Evolutionary conservation across 768 basidiomycete genomes (phyloP).

Genomic region (Collybiopsis confluens): DNA sequence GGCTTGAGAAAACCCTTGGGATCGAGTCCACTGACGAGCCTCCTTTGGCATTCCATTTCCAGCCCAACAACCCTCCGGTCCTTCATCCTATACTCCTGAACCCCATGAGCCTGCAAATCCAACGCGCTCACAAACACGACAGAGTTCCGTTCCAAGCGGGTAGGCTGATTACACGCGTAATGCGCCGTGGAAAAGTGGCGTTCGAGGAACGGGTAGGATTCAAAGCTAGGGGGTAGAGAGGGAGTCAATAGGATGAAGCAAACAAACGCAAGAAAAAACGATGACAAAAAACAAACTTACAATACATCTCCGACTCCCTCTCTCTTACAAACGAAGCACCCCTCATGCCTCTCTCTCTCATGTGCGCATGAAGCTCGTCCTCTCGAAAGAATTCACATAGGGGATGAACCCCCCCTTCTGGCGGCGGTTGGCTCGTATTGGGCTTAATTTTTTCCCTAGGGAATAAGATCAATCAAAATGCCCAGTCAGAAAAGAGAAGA

Average conservation of each 20-base stretch:
- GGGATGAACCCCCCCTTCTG: constrained; percentile 74
- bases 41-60: too few relatives aligned
- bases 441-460: not conserved
- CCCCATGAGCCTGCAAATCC: constrained; percentile 89
- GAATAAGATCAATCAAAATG: not conserved
- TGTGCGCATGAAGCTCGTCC: constrained; percentile 90
- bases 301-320: constrained; percentile 76
- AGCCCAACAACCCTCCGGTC: constrained; percentile 64
- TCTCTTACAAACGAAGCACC: too few relatives aligned
- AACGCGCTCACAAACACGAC: constrained; percentile 87
- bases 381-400: constrained; percentile 88
- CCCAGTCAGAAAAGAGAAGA: not conserved
- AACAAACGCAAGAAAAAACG: constrained; percentile 45
- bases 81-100: constrained; percentile 74
- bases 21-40: too few relatives aligned
- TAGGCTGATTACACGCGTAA: constrained; percentile 66
- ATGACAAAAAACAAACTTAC: constrained; percentile 40
- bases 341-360: constrained; percentile 92
- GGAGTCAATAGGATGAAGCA: constrained; percentile 63
- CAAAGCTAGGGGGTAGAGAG: not conserved
- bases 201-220: constrained; percentile 42
- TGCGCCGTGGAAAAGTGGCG: constrained; percentile 74
- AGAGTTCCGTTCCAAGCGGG: constrained; percentile 85
- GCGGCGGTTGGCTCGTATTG: constrained; percentile 29
- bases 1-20: too few relatives aligned